phyloP scores from a whole-genome alignment of 208 protist genomes.

The Trypanosoma cruzi region DNA sequence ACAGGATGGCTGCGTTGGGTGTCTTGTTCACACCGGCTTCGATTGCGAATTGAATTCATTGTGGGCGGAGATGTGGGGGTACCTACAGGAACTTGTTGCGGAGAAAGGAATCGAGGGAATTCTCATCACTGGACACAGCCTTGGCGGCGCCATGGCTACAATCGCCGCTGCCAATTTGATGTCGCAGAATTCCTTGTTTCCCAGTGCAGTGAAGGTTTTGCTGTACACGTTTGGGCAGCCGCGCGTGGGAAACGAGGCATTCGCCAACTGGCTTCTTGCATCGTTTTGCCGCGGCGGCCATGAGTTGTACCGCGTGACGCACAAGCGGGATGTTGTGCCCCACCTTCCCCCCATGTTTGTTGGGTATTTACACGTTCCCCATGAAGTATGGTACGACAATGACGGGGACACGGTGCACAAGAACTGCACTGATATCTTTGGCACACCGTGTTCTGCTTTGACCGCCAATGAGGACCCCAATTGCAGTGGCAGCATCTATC shows the following conservation, averaged over 20 bases:
- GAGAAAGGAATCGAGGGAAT: slow-evolving; percentile 38
- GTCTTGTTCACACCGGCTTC: slow-evolving; percentile 66
- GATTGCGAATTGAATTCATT: slow-evolving; percentile 46
- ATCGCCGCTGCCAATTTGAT: slow-evolving; percentile 46
- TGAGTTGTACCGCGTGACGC: slow-evolving; percentile 44
- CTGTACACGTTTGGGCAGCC: slow-evolving; percentile 82
- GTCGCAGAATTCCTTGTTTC: background rate
- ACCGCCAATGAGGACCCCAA: slow-evolving; percentile 34
- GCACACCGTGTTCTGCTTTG: background rate
- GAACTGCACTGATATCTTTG: slow-evolving; percentile 37
- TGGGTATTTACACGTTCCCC: slow-evolving; percentile 48
- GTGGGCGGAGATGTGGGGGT: slow-evolving; percentile 24
- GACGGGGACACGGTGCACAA: slow-evolving; percentile 21
- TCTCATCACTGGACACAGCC: slow-evolving; percentile 75
- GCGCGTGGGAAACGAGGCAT: slow-evolving; percentile 61
- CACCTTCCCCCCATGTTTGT: slow-evolving; percentile 48
- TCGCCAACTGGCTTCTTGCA: slow-evolving; percentile 36
- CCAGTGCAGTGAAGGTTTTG: slow-evolving; percentile 16
- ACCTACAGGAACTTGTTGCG: slow-evolving; percentile 33
- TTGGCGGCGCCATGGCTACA: slow-evolving; percentile 71
- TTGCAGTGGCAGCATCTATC: slow-evolving; percentile 54
- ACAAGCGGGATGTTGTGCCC: slow-evolving; percentile 54
- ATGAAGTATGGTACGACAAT: slow-evolving; percentile 54
- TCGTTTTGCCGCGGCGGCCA: slow-evolving; percentile 31
- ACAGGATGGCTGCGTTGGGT: slow-evolving; percentile 24